Percentiles rank a stretch among this genome's conserved stretches.
Conservation (phyloP, 192 early-diverging fungal genomes). For the Coemansia sp. region DNA sequence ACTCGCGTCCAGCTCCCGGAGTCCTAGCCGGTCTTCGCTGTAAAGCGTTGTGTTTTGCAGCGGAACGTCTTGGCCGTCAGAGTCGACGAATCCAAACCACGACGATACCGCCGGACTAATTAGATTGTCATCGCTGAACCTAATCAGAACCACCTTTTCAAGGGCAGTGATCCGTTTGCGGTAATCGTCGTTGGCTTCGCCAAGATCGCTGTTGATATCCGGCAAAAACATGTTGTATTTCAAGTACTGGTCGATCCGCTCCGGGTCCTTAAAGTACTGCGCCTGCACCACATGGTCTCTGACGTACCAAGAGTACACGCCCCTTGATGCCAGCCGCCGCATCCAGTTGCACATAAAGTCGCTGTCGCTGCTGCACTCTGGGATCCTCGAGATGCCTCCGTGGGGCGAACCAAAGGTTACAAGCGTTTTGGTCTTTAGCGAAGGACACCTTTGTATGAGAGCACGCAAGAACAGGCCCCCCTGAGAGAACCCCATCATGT, state of each 20-base stretch:
- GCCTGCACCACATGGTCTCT: constrained; percentile 85
- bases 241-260: constrained; percentile 68
- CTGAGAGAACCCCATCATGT: constrained; percentile 90
- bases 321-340: constrained; percentile 71
- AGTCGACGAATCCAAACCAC: constrained; percentile 74
- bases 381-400: constrained; percentile 75
- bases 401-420: constrained; percentile 90
- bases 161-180: constrained; percentile 58
- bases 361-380: constrained; percentile 64
- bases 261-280: constrained; percentile 85
- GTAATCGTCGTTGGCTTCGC: constrained; percentile 60
- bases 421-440: constrained; percentile 68
- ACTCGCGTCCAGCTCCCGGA: constrained; percentile 57
- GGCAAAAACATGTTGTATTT: constrained; percentile 82
- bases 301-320: constrained; percentile 84
- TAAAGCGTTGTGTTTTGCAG: constrained; percentile 63
- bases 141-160: constrained; percentile 78
- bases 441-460: constrained; percentile 80
- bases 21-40: constrained; percentile 69
- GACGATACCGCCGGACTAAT: constrained; percentile 66
- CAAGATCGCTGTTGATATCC: constrained; percentile 79
- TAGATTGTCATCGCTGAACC: constrained; percentile 75
- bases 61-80: constrained; percentile 52
- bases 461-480: constrained; percentile 74
- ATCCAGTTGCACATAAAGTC: constrained; percentile 67